Percentiles rank a stretch among this genome's conserved stretches.
phyloP scores from a whole-genome alignment of 352 stramenopile genomes.

The Phytophthora cactorum region DNA sequence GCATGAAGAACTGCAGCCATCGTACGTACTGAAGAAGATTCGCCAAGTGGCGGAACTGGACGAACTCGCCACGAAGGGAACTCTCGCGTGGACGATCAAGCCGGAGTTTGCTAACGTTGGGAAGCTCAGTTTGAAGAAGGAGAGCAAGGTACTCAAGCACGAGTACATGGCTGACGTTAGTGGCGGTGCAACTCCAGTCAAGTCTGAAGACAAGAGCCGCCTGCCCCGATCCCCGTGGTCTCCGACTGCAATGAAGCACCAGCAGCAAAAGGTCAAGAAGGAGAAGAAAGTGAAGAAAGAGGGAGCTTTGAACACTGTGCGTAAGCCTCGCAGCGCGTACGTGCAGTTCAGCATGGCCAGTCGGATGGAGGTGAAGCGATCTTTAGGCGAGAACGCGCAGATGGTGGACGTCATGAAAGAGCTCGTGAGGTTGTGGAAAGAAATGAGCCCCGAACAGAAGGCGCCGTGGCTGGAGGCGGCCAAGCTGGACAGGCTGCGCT shows the following conservation, averaged over 20 bases:
- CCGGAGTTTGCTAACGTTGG: conserved; percentile 45
- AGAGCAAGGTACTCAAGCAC: conserved; percentile 53
- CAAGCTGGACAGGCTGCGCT: conserved; percentile 66
- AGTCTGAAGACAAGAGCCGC: conserved; percentile 42
- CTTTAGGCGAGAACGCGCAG: conserved; percentile 46
- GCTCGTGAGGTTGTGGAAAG: conserved; percentile 62
- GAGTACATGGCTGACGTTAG: conserved; percentile 51
- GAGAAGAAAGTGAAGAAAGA: conserved; percentile 56
- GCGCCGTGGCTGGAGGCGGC: conserved; percentile 65
- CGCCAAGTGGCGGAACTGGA: conserved; percentile 66
- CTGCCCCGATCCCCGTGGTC: conserved; percentile 72
- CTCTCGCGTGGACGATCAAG: conserved; percentile 61
- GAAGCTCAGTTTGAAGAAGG: conserved; percentile 41
- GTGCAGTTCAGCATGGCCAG: conserved; percentile 74
- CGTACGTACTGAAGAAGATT: conserved; percentile 79
- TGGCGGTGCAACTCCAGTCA: conserved; percentile 24
- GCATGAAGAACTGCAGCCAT: conserved; percentile 54
- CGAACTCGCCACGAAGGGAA: conserved; percentile 51
- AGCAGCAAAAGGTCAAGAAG: conserved; percentile 55
- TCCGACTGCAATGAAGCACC: conserved; percentile 73
- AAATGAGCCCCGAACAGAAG: conserved; percentile 60
- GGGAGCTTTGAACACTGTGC: conserved; percentile 32
- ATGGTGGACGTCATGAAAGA: conserved; percentile 71
- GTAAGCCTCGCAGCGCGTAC: conserved; percentile 67
- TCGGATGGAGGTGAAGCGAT: conserved; percentile 57